These are phyloP conservation scores for Sequoiadendron giganteum DNA, from an alignment of 75 land plant species.

Conservation along the genomic window DNA sequence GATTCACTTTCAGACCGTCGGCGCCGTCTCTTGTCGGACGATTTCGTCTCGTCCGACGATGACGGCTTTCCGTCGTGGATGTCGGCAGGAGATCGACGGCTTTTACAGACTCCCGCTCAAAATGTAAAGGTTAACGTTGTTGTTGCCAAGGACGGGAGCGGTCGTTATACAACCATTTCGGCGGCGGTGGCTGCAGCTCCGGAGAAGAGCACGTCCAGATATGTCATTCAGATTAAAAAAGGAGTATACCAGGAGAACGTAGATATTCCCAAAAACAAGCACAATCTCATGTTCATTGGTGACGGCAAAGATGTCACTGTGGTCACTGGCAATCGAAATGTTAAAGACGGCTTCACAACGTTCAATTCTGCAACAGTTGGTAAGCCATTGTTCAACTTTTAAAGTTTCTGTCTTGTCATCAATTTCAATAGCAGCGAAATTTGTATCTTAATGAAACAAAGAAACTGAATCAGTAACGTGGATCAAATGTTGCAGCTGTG, in stretches of 20 bases:
- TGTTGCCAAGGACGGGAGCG: slow-evolving; percentile 61
- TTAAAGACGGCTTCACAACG: slow-evolving; percentile 17
- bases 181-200: slow-evolving; percentile 44
- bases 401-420: no score
- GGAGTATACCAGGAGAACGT: slow-evolving; percentile 26
- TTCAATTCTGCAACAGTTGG: slow-evolving; percentile 30
- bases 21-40: neutral
- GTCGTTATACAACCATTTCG: slow-evolving; percentile 22
- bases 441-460: no score
- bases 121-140: slow-evolving; percentile 22
- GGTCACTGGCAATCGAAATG: slow-evolving; percentile 19
- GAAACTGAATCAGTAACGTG: neutral
- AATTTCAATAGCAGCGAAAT: no score
- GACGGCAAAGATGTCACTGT: slow-evolving; percentile 30
- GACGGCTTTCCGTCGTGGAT: slow-evolving; percentile 28
- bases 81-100: slow-evolving; percentile 20
- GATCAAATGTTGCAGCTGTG: slow-evolving; percentile 4
- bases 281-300: slow-evolving; percentile 30
- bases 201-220: slow-evolving; percentile 7
- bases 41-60: neutral
- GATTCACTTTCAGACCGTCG: neutral
- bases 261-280: slow-evolving; percentile 1
- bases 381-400: slow-evolving; percentile 2
- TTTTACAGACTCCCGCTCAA: slow-evolving; percentile 16
- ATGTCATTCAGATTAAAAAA: slow-evolving; percentile 26